Conservation (phyloP, 148 eudicot genomes). For the Agrostemma githago region DNA sequence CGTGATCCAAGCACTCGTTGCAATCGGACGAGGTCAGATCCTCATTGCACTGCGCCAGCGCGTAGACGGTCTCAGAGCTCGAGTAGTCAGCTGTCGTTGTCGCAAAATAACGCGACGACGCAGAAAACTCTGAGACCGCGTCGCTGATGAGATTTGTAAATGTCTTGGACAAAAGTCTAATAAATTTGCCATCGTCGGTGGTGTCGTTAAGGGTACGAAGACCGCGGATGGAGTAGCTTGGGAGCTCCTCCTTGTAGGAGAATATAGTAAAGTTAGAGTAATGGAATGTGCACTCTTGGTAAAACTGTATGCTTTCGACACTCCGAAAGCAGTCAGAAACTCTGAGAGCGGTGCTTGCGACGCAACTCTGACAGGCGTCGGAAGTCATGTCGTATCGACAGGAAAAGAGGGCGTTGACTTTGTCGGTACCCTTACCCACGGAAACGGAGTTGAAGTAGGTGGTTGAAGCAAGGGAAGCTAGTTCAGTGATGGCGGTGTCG, state of each 20-base stretch:
- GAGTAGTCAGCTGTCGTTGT: background rate
- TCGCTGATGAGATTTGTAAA: background rate
- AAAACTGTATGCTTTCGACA: background rate
- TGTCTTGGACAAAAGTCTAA: background rate
- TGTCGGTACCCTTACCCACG: background rate
- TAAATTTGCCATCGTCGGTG: background rate
- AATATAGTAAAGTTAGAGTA: conserved; percentile 17
- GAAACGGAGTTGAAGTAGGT: conserved; percentile 11
- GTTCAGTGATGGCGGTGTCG: background rate
- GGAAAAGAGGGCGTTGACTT: conserved; percentile 10
- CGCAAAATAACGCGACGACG: conserved; percentile 8
- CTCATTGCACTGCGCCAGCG: conserved; percentile 18
- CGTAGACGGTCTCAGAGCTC: background rate
- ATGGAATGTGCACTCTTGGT: conserved; percentile 13
- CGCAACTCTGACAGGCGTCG: conserved; percentile 19
- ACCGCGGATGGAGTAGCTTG: background rate
- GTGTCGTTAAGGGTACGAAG: background rate
- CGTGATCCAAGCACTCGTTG: background rate
- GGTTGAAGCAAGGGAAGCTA: conserved; percentile 4
- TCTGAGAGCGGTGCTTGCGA: background rate
- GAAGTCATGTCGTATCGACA: conserved; percentile 22
- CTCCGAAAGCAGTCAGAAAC: background rate
- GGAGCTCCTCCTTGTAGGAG: background rate
- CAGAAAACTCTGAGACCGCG: background rate
- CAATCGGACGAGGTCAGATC: conserved; percentile 13